phyloP scores from a whole-genome alignment of 257 asterid genomes.

The Ballota nigra region DNA sequence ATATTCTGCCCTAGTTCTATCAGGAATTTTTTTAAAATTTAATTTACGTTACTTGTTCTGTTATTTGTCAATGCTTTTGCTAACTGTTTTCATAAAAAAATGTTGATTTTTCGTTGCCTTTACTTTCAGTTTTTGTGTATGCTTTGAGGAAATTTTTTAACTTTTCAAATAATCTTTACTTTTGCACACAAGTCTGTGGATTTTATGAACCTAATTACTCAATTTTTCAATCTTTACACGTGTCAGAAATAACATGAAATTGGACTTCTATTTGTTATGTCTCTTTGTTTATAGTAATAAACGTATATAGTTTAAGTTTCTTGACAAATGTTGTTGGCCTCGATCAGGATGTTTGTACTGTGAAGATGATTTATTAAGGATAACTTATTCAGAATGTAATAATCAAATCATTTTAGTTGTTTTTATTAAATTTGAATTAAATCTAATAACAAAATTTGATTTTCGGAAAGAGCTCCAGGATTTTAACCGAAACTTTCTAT shows the following conservation, averaged over 20 bases:
- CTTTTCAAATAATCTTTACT: neutral
- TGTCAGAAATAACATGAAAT: neutral
- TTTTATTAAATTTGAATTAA: neutral
- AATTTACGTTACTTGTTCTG: neutral
- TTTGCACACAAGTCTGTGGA: neutral
- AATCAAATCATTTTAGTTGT: neutral
- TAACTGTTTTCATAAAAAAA: slow-evolving; percentile 14
- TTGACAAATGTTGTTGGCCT: neutral
- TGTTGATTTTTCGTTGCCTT: neutral
- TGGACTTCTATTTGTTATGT: neutral
- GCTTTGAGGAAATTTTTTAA: neutral
- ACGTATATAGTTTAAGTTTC: neutral
- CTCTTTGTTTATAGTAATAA: neutral
- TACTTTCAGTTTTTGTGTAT: neutral
- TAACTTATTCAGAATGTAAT: neutral
- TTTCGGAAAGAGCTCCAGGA: slow-evolving; percentile 8
- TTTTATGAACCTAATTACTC: neutral
- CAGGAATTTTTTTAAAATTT: neutral
- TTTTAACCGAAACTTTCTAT: neutral
- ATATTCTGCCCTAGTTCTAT: neutral
- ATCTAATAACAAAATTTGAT: neutral
- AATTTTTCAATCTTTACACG: neutral
- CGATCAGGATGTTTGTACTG: neutral
- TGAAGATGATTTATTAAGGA: neutral
- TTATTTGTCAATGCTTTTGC: neutral